A percentile compares a stretch with the other conserved stretches of the same genome.
These are phyloP conservation scores for Tagetes erecta DNA, from an alignment of 129 eudicot species.

Conservation along the genomic window DNA sequence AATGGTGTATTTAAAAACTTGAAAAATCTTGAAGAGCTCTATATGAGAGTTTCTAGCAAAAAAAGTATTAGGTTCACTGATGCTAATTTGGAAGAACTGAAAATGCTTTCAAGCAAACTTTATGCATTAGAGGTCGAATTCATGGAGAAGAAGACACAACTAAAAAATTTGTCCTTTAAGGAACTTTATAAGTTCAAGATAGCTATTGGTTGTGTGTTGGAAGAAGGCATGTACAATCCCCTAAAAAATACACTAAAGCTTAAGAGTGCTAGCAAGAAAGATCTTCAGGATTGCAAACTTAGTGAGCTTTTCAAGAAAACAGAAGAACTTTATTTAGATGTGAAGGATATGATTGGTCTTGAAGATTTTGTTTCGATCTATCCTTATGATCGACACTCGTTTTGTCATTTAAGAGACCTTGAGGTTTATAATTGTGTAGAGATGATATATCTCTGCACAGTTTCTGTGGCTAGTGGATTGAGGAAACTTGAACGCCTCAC, in stretches of 20 bases:
- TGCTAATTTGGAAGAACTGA: not conserved
- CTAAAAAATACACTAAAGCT: not conserved
- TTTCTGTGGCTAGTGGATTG: not conserved
- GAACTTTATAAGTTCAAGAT: constrained; percentile 17
- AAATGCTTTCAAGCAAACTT: not conserved
- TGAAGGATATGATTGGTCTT: not conserved
- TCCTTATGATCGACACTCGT: not conserved
- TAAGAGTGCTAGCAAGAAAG: not conserved
- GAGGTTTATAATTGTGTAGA: not conserved
- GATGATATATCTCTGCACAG: not conserved
- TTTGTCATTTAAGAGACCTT: not conserved
- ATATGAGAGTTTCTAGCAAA: not conserved
- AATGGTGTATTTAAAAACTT: constrained; percentile 13
- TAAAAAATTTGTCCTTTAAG: not conserved
- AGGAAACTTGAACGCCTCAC: constrained; percentile 9
- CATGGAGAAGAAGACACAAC: not conserved
- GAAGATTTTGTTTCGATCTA: not conserved
- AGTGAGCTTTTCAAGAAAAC: constrained; percentile 2
- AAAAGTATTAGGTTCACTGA: not conserved
- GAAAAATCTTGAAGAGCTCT: constrained; percentile 12
- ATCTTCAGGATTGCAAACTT: not conserved
- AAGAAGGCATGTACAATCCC: too few relatives aligned
- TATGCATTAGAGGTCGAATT: constrained; percentile 5
- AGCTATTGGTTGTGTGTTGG: not conserved
- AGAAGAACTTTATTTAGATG: not conserved